Evolutionary conservation across 441 rosid genomes (phyloP).

Genomic region (Mallotus japonicus): DNA sequence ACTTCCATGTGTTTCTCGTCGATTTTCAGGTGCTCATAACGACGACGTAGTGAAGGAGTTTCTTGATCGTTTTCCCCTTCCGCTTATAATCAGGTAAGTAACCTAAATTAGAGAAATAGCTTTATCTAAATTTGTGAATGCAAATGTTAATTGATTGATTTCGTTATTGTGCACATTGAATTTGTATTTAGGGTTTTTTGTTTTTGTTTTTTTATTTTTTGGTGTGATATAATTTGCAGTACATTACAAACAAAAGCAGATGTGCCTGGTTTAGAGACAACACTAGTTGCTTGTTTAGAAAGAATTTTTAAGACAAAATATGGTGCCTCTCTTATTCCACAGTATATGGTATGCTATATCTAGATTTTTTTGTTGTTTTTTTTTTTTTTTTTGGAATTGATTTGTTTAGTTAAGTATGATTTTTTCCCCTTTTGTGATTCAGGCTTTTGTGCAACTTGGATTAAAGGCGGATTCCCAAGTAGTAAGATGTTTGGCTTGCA

Average conservation of each 20-base stretch:
- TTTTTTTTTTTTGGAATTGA: neutral
- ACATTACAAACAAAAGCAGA: conserved; percentile 57
- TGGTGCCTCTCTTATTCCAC: conserved; percentile 77
- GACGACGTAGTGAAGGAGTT: conserved; percentile 67
- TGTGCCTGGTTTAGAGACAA: conserved; percentile 50
- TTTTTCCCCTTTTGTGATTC: conserved; percentile 18
- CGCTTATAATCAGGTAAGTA: conserved; percentile 62
- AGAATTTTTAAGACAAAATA: conserved; percentile 68
- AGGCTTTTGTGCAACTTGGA: conserved; percentile 75
- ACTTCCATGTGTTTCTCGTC: neutral
- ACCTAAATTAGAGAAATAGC: no score
- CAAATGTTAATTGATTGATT: neutral
- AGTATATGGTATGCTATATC: conserved; percentile 51
- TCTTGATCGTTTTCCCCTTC: conserved; percentile 79
- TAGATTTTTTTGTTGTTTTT: neutral
- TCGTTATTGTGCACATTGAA: no score
- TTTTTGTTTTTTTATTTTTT: neutral
- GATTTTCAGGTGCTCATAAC: conserved; percentile 50
- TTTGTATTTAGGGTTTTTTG: neutral
- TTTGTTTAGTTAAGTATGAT: neutral
- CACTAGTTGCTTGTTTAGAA: conserved; percentile 68
- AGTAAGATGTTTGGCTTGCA: conserved; percentile 63
- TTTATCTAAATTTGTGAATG: neutral
- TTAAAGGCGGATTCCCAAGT: conserved; percentile 57
- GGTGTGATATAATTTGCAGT: conserved; percentile 33